Evolutionary conservation across 305 asterid genomes (phyloP), one percentile per base, ranked within the genome.

Genomic region (Euphrasia arctica): DNA sequence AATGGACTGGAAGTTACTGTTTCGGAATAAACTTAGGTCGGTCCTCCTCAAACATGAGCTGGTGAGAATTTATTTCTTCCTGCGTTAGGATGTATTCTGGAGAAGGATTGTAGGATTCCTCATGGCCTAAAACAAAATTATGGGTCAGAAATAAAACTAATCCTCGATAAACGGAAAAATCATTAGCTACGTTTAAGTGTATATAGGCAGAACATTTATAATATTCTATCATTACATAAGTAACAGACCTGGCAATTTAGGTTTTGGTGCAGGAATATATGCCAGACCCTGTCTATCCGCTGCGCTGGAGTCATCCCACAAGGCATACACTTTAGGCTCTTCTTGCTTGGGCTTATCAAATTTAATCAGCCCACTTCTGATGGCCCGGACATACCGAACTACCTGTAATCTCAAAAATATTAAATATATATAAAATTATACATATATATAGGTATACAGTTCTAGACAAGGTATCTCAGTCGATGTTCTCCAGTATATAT

Each of bases 31-130:
- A 86, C 72, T 86, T 90, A 52, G 96, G 99, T 2, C 92, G 88
- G 72, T 90, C 99, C 78, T 93, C 99, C 83, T 90, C 97, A 78
- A 75, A 85, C 95, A 90, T 80, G 66, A 88, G 96, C 83, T 90
- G 88, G 81, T 88, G 84, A 55, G 95, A 75, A 77, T 86, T 82
- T 29, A 90, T 75, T 78, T 93, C 99, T 71, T 93, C 99, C 75
- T 82, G 92, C n/a, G 97, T 78, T 48, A 95, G 99, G 68, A 93
- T 83, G 77, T 93, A 93, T 68, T 93, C 99, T 57, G 72, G 71
- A 63, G 99, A 86, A 70, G 99, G 99, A 76, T 84, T 88, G 73
- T 83, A 93, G 50, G 99, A 88, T 74, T 90, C 96, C 69, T 88
- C 99, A n/a, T 93, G 97, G 65, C 99, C 99, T 93, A 82, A 75